Base-by-base conservation (phyloP, 768 basidiomycete species). In the Kwoniella pini region DNA sequence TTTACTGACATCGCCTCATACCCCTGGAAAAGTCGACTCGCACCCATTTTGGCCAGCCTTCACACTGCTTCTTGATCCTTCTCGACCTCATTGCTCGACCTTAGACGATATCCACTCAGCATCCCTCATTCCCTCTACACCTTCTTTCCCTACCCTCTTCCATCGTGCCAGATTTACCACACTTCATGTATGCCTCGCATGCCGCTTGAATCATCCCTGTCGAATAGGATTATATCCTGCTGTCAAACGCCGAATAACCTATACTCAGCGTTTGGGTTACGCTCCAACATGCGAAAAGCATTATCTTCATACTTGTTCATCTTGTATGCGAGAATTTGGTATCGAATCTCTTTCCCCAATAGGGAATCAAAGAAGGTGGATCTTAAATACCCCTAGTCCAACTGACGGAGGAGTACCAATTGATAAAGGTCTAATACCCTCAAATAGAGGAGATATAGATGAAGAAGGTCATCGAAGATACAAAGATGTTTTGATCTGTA, bases 231-330 rank as follows among this genome's bases (percentile, higher is more conserved):
- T 58, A 4, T 63, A 60, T 50, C 60, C 67, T 12, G 63, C 63
- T 7, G 26, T 46, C 33, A 36, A 11, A 0, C 48, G 51, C 27
- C 39, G 53, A 10, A n/a, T 64, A 3, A 51, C 51, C 10, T 45
- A 31, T 12, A 58, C 67, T 2, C 12, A n/a, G 9, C 26, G 33
- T 21, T 57, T 65, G 38, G 63, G 63, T 1, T 27, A 5, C 10
- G 27, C 54, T 2, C 67, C 56, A 17, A 65, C 63, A 4, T 68
- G 67, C 40, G 57, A 56, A 7, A 54, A 45, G n/a, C 67, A 68
- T 50, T n/a, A 48, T 22, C 12, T 33, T 27, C 44, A 48, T 19
- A 57, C 30, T 26, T 68, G 67, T 42, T 51, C 39, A 6, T 22
- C 38, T 11, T 68, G 67, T 54, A 24, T 57, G 21, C 27, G 26